Conservation (phyloP, 2,329 filamentous ascomycete species). For the Colletotrichum noveboracense region DNA sequence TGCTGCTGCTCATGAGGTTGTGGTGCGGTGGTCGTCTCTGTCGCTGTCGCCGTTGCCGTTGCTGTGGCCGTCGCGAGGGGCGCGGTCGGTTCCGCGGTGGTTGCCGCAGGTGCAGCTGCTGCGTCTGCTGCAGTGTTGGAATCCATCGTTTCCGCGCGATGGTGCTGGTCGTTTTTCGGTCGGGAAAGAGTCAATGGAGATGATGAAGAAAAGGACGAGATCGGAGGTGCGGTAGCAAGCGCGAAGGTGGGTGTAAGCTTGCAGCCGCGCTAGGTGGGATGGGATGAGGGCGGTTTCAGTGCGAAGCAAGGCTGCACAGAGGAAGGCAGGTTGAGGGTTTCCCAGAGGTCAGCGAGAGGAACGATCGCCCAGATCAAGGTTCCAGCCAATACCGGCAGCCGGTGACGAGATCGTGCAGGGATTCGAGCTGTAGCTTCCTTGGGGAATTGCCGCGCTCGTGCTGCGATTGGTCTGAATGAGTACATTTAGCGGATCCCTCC, state of each 20-base stretch:
- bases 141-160: conserved; percentile 8
- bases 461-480: not conserved
- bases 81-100: not conserved
- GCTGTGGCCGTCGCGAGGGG: not conserved
- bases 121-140: not conserved
- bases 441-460: conserved; percentile 11
- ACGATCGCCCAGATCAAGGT: conserved; percentile 8
- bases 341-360: conserved; percentile 7
- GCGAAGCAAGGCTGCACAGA: conserved; percentile 10
- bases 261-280: conserved; percentile 12
- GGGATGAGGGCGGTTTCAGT: conserved; percentile 15
- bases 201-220: not conserved
- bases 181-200: not conserved
- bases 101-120: conserved; percentile 6
- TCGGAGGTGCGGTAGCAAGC: not conserved
- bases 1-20: not conserved
- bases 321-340: conserved; percentile 15
- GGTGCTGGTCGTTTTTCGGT: not conserved
- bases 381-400: conserved; percentile 19
- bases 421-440: conserved; percentile 19
- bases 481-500: not conserved
- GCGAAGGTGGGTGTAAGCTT: not conserved
- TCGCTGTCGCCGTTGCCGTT: not conserved
- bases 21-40: not conserved
- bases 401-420: conserved; percentile 22